Conservation (phyloP, 495 filamentous ascomycete genomes). For the Penicillium manginii region DNA sequence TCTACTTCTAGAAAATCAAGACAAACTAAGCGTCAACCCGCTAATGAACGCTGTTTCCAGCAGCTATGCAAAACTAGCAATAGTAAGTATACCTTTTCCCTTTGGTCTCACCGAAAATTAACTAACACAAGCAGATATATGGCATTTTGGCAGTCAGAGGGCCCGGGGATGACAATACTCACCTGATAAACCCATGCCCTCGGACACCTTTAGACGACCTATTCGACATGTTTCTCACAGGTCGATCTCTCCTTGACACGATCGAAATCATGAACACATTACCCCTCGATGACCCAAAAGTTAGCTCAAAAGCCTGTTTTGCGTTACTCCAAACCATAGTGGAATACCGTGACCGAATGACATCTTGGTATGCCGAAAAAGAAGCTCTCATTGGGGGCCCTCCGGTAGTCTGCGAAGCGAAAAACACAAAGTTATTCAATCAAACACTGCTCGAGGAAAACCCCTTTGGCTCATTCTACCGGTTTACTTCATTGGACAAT, state of each 20-base stretch:
- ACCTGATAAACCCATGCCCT: not conserved
- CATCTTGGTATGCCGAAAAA: not conserved
- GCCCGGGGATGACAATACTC: not conserved
- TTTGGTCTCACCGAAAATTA: not conserved
- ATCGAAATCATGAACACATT: not conserved
- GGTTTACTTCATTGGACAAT: not conserved
- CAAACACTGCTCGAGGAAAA: not conserved
- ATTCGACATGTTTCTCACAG: not conserved
- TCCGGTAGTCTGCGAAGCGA: not conserved
- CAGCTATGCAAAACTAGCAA: not conserved
- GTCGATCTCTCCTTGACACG: not conserved
- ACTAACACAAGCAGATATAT: not conserved
- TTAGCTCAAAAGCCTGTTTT: not conserved
- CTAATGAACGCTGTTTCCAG: not conserved
- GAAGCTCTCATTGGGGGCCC: not conserved
- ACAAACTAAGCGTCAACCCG: not conserved
- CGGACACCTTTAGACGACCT: not conserved
- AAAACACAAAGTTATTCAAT: not conserved
- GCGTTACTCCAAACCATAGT: not conserved
- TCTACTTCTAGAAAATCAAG: not conserved
- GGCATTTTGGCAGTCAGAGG: not conserved
- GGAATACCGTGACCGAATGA: not conserved
- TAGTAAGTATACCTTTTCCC: not conserved
- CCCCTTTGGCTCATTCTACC: not conserved
- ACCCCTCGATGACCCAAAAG: not conserved